Percentiles rank a stretch among this genome's conserved stretches.
These are phyloP conservation scores for Candida sanyaensis DNA, from an alignment of 1,139 yeast genomes.

Conservation along the genomic window DNA sequence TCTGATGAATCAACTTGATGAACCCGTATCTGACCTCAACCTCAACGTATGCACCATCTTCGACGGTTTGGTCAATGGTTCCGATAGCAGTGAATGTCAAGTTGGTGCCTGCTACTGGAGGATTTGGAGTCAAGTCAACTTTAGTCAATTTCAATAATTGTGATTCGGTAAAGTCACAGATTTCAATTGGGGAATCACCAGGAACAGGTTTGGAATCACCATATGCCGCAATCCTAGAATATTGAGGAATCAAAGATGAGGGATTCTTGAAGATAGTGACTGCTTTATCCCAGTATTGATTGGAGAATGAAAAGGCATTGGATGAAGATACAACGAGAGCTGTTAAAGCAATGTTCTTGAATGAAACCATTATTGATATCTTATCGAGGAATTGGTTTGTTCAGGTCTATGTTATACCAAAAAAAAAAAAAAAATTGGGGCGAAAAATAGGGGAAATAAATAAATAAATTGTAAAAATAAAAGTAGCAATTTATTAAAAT, in stretches of 20 bases:
- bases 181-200: conserved; percentile 81
- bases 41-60: conserved; percentile 88
- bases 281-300: conserved; percentile 19
- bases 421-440: not conserved
- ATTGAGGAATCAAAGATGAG: not conserved
- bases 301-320: conserved; percentile 20
- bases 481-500: too few species aligned
- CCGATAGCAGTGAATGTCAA: conserved; percentile 81
- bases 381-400: too few species aligned
- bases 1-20: conserved; percentile 80
- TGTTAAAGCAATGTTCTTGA: conserved; percentile 22
- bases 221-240: conserved; percentile 1
- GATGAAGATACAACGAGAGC: conserved; percentile 18
- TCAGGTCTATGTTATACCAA: too few species aligned
- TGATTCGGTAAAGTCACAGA: conserved; percentile 65
- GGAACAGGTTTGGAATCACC: conserved; percentile 69
- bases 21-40: conserved; percentile 92
- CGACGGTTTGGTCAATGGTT: conserved; percentile 51
- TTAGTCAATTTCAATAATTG: conserved; percentile 66
- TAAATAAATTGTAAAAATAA: too few species aligned
- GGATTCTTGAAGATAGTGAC: conserved; percentile 19
- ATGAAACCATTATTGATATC: conserved; percentile 25
- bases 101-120: conserved; percentile 81
- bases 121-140: conserved; percentile 75
- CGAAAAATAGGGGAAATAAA: not conserved